Conservation (phyloP, 192 early-diverging fungal species). For the Backusella morwellensis region DNA sequence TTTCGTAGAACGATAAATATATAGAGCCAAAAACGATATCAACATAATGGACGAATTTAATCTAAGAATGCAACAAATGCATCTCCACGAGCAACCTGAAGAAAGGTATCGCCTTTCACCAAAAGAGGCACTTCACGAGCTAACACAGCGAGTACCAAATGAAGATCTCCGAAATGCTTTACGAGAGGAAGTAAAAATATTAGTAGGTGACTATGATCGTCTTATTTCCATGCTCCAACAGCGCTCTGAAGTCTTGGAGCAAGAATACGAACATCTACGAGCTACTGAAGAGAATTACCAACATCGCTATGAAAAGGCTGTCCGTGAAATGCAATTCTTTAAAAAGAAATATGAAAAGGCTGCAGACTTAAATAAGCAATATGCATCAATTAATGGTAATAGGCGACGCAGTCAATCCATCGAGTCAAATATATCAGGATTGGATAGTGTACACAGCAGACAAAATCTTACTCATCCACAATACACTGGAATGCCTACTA, state of each 20-base stretch:
- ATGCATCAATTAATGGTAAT: background rate
- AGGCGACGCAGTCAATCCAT: conserved; percentile 12
- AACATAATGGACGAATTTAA: background rate
- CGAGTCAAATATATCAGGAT: conserved; percentile 4
- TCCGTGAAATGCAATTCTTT: conserved; percentile 35
- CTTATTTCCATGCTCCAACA: conserved; percentile 20
- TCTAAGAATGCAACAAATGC: conserved; percentile 3
- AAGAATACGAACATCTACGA: conserved; percentile 20
- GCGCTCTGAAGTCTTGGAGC: conserved; percentile 24
- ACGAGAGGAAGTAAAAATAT: conserved; percentile 9
- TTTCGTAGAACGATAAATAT: background rate
- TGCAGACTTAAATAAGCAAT: conserved; percentile 4
- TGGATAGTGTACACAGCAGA: background rate
- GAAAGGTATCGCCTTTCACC: background rate
- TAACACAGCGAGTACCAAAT: conserved; percentile 21
- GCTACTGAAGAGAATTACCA: background rate
- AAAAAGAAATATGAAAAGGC: conserved; percentile 22
- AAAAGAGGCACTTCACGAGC: conserved; percentile 11
- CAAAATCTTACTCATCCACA: background rate
- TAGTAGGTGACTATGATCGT: conserved; percentile 17
- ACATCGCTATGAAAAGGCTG: conserved; percentile 32
- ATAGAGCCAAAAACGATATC: background rate
- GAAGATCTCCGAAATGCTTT: conserved; percentile 15
- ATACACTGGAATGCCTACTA: conserved; percentile 11
- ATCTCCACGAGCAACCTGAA: conserved; percentile 4